Percentiles rank a stretch among this genome's conserved stretches.
phyloP scores from a whole-genome alignment of 176 grass and related monocot species.

The Musa itinerans region DNA sequence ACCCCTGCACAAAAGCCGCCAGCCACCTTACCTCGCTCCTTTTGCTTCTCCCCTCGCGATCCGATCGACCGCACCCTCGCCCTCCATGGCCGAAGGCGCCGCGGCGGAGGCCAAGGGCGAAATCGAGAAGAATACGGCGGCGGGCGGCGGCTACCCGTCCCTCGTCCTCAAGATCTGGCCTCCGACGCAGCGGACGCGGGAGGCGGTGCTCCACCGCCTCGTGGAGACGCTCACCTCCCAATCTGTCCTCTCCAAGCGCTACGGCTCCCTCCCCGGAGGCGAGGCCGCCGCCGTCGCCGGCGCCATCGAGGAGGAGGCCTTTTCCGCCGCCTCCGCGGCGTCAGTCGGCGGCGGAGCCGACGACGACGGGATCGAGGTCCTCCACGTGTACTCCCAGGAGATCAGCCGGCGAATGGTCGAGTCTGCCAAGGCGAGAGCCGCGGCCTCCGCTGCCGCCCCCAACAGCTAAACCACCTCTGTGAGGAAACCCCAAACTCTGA shows the following conservation, averaged over 20 bases:
- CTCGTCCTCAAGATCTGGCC: constrained; percentile 91
- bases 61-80: not conserved
- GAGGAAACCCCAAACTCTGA: not conserved
- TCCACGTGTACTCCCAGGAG: constrained; percentile 83
- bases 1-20: not conserved
- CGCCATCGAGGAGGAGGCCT: constrained; percentile 71
- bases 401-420: constrained; percentile 68
- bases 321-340: constrained; percentile 28
- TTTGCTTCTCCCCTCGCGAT: not conserved
- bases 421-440: constrained; percentile 45
- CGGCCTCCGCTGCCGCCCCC: not conserved
- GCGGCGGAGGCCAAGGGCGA: not conserved
- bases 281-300: constrained; percentile 49
- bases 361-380: constrained; percentile 69
- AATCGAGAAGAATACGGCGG: not conserved
- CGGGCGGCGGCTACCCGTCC: not conserved
- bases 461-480: not conserved
- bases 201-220: constrained; percentile 67
- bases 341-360: constrained; percentile 28
- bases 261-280: constrained; percentile 43
- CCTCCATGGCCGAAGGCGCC: constrained; percentile 27
- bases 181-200: constrained; percentile 75
- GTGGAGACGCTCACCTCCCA: constrained; percentile 56
- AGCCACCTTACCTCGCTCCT: not conserved
- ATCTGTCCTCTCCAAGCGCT: constrained; percentile 66